Evolutionary conservation across 805 yeast species (phyloP), one percentile per base, ranked within the genome.

Genomic region (Priceomyces castillae): DNA sequence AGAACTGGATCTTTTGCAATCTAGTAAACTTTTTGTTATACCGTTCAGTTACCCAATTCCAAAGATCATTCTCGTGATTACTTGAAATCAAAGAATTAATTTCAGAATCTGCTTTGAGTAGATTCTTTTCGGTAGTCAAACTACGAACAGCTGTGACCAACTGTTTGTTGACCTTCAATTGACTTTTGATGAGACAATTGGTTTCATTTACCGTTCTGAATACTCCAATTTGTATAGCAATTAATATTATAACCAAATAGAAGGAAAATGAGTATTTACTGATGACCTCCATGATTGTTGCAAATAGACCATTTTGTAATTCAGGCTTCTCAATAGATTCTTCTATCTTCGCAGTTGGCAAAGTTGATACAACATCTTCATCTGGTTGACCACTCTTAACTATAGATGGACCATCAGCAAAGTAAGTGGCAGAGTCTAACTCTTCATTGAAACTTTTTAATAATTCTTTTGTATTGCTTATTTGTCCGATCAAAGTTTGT

Each of bases 401-500:
- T 10, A 42, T 33, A 4, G 46, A 38, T 7, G 59, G 56, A 3
- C 62, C 61, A 25, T 59, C 61, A 12, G 44, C 51, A 16, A 36
- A 45, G 34, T 48, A 53, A 3, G 64, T 61, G 11, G 46, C 34
- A 9, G 43, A 40, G 2, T 44, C 40, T 15, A 68, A 57, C 43
- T 67, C 74, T 17, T 56, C 44, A 17, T 43, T 56, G 42, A 82
- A 57, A 30, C 66, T 69, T 3, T 56, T 65, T 0, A 73, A 52
- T 34, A 86, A 62, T 9, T 72, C 76, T 39, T 71, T 73, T 10
- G 86, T 77, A 2, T 82, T 82, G 4, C 78, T 74, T 37, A 74
- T 69, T 61, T 90, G 97, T 0, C 99, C 99, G 26, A 82, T 79
- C 37, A 74, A 67, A 11, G 96, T 83, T 44, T 90, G 90, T 49